Conservation (phyloP, 1,284 basidiomycete species). For the Inonotus obliquus region DNA sequence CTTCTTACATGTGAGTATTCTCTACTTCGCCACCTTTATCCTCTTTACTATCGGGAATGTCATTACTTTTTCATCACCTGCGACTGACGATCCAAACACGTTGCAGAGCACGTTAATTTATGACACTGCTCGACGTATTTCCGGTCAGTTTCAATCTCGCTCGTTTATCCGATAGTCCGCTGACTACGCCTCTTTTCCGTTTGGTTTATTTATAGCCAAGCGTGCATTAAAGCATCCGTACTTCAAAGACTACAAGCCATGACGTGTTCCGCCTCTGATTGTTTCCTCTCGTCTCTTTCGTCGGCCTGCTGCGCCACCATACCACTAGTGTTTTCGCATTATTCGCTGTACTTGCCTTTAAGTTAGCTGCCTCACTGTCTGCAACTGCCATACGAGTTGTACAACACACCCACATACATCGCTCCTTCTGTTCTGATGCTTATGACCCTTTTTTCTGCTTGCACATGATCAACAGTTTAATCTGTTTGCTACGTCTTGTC, state of each 20-base stretch:
- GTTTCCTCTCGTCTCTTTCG: neutral
- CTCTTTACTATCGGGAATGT: too few relatives aligned
- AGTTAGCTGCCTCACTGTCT: neutral
- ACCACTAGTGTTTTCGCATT: neutral
- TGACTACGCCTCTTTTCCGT: conserved; percentile 4
- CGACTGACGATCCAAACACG: conserved; percentile 25
- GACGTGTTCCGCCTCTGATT: conserved; percentile 13
- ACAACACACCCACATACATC: conserved; percentile 9
- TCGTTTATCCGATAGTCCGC: conserved; percentile 1
- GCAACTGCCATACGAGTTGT: conserved; percentile 3
- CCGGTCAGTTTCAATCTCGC: conserved; percentile 50
- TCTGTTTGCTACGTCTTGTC: neutral
- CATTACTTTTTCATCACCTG: neutral
- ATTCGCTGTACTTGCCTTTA: conserved; percentile 1
- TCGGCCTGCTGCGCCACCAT: neutral
- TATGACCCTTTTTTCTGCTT: neutral
- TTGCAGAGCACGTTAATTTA: conserved; percentile 79
- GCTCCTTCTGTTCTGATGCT: neutral
- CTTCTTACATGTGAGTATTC: conserved; percentile 59
- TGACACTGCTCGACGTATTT: conserved; percentile 92
- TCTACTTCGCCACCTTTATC: neutral
- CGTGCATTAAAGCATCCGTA: conserved; percentile 82
- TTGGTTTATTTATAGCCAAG: conserved; percentile 55
- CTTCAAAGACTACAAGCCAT: conserved; percentile 51
- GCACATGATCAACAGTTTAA: neutral